Evolutionary conservation across 306 rosid genomes (phyloP).

Genomic region (Lathyrus tuberosus): DNA sequence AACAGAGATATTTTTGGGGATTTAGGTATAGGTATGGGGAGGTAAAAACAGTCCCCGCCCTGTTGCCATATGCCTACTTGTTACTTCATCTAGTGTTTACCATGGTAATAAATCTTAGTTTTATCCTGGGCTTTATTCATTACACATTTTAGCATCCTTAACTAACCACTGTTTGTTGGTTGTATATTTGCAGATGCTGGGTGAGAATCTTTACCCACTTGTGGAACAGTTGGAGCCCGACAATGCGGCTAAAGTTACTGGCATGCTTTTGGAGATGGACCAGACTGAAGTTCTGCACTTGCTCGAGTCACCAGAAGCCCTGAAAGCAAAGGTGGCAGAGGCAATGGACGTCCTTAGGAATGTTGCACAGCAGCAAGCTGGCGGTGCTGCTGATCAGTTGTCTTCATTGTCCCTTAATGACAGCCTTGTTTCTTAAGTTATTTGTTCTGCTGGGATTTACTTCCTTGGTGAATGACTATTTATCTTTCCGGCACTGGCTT

Average conservation of each 20-base stretch:
- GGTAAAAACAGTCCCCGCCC: too few relatives aligned
- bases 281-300: conserved; percentile 96
- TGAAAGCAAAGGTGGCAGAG: conserved; percentile 95
- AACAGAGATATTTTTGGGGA: too few relatives aligned
- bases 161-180: conserved; percentile 29
- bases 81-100: not conserved
- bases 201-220: conserved; percentile 94
- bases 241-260: conserved; percentile 96
- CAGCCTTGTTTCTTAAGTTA: conserved; percentile 71
- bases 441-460: conserved; percentile 21
- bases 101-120: not conserved
- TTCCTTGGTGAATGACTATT: conserved; percentile 31
- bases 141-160: conserved; percentile 20
- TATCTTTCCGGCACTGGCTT: conserved; percentile 40
- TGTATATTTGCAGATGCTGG: conserved; percentile 76
- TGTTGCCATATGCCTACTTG: too few relatives aligned
- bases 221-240: conserved; percentile 98
- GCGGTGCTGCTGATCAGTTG: conserved; percentile 83
- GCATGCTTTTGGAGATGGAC: conserved; percentile 99
- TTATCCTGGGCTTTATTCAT: not conserved
- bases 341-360: conserved; percentile 95
- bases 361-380: conserved; percentile 89
- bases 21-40: too few relatives aligned
- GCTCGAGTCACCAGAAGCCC: conserved; percentile 97
- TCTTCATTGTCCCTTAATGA: conserved; percentile 78